phyloP scores from a whole-genome alignment of 352 stramenopile species.

The Pythium rishiriense region DNA sequence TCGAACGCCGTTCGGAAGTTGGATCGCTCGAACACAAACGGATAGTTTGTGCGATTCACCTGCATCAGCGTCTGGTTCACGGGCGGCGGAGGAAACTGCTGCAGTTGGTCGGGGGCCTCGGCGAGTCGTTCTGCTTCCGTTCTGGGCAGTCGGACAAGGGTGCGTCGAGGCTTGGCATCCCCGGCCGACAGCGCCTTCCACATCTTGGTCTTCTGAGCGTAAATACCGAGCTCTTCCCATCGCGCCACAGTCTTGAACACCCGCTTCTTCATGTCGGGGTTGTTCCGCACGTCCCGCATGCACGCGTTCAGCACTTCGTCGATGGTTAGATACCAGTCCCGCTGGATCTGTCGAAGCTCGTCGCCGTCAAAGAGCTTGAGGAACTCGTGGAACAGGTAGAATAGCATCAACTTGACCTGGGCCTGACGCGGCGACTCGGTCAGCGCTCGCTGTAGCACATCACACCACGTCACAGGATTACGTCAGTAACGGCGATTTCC shows the following conservation, averaged over 20 bases:
- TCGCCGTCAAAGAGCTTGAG: constrained; percentile 78
- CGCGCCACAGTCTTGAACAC: constrained; percentile 85
- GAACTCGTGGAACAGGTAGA: constrained; percentile 88
- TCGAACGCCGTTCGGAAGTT: constrained; percentile 62
- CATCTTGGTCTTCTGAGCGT: constrained; percentile 69
- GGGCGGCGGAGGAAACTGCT: constrained; percentile 69
- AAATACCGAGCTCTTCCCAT: constrained; percentile 85
- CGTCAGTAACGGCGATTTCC: not conserved
- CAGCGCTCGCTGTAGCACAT: constrained; percentile 44
- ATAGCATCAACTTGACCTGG: constrained; percentile 83
- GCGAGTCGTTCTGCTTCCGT: constrained; percentile 66
- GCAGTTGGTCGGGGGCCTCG: constrained; percentile 67
- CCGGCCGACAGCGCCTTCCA: constrained; percentile 79
- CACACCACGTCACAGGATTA: constrained; percentile 13
- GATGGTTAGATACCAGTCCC: constrained; percentile 80
- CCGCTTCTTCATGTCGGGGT: constrained; percentile 67
- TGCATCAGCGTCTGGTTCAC: constrained; percentile 41
- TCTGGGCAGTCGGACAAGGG: constrained; percentile 48
- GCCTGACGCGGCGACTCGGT: constrained; percentile 62
- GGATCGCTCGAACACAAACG: constrained; percentile 66
- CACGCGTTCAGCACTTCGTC: constrained; percentile 77
- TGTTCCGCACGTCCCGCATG: constrained; percentile 63
- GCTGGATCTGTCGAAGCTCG: constrained; percentile 54
- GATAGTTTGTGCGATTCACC: constrained; percentile 75
- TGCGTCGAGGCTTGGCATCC: constrained; percentile 63